phyloP scores from a whole-genome alignment of 345 rosid species.

The Aquilaria sinensis region DNA sequence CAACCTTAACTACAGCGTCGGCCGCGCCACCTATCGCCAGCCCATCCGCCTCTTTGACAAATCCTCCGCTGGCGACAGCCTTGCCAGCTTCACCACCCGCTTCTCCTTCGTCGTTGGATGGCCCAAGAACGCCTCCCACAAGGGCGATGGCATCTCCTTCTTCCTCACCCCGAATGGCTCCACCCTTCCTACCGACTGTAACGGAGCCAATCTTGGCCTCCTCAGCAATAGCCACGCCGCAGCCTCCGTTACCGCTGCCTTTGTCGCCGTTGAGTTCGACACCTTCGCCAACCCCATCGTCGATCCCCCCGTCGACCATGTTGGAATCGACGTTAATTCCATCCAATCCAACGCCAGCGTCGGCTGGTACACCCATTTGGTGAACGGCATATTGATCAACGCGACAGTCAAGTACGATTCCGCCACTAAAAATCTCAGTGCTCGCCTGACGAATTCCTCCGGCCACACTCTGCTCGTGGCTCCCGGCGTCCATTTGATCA shows the following conservation, averaged over 20 bases:
- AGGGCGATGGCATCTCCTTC: background rate
- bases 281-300: background rate
- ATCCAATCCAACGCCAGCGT: background rate
- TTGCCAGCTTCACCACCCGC: background rate
- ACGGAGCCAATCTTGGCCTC: background rate
- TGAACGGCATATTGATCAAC: too few relatives aligned
- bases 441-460: background rate
- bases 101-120: background rate
- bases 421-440: background rate
- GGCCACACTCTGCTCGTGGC: too few relatives aligned
- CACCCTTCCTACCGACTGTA: background rate
- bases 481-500: background rate
- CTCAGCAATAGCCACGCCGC: background rate
- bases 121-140: background rate
- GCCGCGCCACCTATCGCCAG: too few relatives aligned
- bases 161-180: background rate
- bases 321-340: background rate
- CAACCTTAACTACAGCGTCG: too few relatives aligned
- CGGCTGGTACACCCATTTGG: background rate
- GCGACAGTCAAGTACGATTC: constrained; percentile 4
- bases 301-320: background rate
- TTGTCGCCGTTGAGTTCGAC: constrained; percentile 5
- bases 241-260: background rate
- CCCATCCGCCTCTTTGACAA: too few relatives aligned
- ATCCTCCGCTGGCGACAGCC: too few relatives aligned